phyloP scores from a whole-genome alignment of 805 yeast species.

The Kuraishia floccosa region DNA sequence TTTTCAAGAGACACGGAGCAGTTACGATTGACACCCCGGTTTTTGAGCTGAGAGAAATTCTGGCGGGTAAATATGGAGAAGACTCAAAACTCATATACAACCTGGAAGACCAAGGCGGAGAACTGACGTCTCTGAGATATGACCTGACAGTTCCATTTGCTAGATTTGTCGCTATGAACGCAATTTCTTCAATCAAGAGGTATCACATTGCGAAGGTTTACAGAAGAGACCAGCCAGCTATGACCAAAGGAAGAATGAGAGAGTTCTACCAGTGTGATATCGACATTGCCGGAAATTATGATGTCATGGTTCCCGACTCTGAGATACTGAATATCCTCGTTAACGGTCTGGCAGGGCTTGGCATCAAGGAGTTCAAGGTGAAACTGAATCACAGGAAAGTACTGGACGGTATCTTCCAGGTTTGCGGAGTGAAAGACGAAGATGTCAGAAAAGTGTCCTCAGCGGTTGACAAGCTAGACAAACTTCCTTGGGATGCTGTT shows the following conservation, averaged over 20 bases:
- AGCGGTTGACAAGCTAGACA: slow-evolving; percentile 95
- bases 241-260: slow-evolving; percentile 99
- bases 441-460: slow-evolving; percentile 90
- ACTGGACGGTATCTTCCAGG: slow-evolving; percentile 89
- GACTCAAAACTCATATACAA: slow-evolving; percentile 95
- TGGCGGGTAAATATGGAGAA: slow-evolving; percentile 97
- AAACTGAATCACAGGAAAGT: slow-evolving; percentile 94
- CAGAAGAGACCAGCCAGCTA: slow-evolving; percentile 99
- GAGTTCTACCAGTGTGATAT: slow-evolving; percentile 99
- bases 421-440: slow-evolving; percentile 88
- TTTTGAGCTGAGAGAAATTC: slow-evolving; percentile 88
- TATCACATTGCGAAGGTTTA: slow-evolving; percentile 97
- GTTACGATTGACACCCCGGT: slow-evolving; percentile 98
- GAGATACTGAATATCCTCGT: slow-evolving; percentile 75
- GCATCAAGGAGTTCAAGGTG: slow-evolving; percentile 81
- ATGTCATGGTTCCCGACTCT: slow-evolving; percentile 93
- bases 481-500: slow-evolving; percentile 91
- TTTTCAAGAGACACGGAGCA: slow-evolving; percentile 95
- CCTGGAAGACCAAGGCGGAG: slow-evolving; percentile 98
- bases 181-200: slow-evolving; percentile 79
- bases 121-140: slow-evolving; percentile 86
- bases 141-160: slow-evolving; percentile 99
- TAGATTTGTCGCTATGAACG: slow-evolving; percentile 92
- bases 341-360: slow-evolving; percentile 76
- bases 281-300: slow-evolving; percentile 91